Evolutionary conservation across 163 green algal species (phyloP), one percentile per base, ranked within the genome.

Genomic region (Chloromonas sp.): DNA sequence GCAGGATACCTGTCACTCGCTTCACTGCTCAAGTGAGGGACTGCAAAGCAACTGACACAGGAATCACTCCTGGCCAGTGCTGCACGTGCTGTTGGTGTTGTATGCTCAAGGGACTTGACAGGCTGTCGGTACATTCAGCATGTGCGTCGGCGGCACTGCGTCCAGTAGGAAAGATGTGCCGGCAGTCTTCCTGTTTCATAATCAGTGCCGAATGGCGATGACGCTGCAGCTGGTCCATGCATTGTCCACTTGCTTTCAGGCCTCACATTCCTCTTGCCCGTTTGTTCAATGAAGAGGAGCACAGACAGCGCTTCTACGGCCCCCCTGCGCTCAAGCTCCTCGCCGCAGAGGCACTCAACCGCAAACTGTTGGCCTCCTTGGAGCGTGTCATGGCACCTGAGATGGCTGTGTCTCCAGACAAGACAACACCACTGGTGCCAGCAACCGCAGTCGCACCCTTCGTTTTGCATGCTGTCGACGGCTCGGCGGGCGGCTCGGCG

Each of bases 231-330:
- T 36, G 36, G 36, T 36, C 36, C 36, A 36, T 36, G 36, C 36
- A 36, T 36, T 36, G 36, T 36, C 36, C 36, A 36, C 36, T 36
- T 36, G 36, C 36, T 36, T 36, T 15, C 66, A 82, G 86, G 0
- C 86, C 86, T 57, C 81, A 82, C 80, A 89, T 89, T 58, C 86
- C 86, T 60, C 82, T 89, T 14, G 70, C 85, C 70, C 79, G 86
- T 0, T 83, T 89, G 66, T 89, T 89, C 61, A 78, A 15, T 11
- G 83, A 89, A 0, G 86, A 89, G 83, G 86, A 88, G 70, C 82
- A 81, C 3, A 78, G 80, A 0, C 78, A 84, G 14, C 82, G 85
- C n/a, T 88, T 88, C 78, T 88, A 88, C 78, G 85, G 85, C 70
- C 85, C 85, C 3, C 82, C 82, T 60, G 71, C 82, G 58, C 82